Percentiles rank a stretch among this genome's conserved stretches.
phyloP scores from a whole-genome alignment of 2,329 filamentous ascomycete species.

The Trichoderma brevicompactum region DNA sequence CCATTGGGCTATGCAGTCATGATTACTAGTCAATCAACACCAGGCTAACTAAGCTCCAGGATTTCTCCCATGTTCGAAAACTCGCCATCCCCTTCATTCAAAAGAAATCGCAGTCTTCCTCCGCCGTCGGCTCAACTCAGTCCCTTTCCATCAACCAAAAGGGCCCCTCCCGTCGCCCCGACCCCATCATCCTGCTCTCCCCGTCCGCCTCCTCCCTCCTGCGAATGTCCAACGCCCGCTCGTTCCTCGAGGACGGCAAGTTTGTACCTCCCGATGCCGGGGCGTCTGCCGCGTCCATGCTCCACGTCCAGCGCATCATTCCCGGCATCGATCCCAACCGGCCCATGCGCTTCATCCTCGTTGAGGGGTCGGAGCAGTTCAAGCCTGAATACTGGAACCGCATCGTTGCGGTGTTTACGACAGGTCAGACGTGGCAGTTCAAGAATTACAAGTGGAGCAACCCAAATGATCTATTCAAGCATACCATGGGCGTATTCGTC shows the following conservation, averaged over 20 bases:
- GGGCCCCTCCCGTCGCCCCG: constrained; percentile 55
- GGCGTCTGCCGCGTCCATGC: constrained; percentile 73
- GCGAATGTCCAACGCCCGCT: constrained; percentile 93
- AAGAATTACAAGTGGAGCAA: constrained; percentile 97
- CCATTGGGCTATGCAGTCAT: background rate
- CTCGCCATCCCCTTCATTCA: constrained; percentile 77
- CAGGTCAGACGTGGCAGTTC: constrained; percentile 97
- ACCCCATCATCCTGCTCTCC: constrained; percentile 96
- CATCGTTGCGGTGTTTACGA: constrained; percentile 95
- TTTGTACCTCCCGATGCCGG: constrained; percentile 78
- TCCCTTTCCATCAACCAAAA: constrained; percentile 60
- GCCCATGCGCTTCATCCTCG: constrained; percentile 90
- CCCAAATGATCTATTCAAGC: constrained; percentile 84
- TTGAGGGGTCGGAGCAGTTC: constrained; percentile 91
- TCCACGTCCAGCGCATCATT: constrained; percentile 81
- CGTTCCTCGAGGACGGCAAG: constrained; percentile 83
- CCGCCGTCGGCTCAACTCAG: constrained; percentile 48
- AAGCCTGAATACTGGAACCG: constrained; percentile 97
- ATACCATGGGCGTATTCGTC: constrained; percentile 85
- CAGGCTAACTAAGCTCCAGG: constrained; percentile 54
- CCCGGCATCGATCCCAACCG: constrained; percentile 70
- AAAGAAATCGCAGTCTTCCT: constrained; percentile 55
- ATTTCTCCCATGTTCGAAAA: constrained; percentile 93
- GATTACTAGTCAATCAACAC: background rate
- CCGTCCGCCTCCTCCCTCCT: constrained; percentile 93